These are phyloP conservation scores for Lactifluus hygrophoroides DNA, from an alignment of 768 basidiomycete species.

Conservation along the genomic window DNA sequence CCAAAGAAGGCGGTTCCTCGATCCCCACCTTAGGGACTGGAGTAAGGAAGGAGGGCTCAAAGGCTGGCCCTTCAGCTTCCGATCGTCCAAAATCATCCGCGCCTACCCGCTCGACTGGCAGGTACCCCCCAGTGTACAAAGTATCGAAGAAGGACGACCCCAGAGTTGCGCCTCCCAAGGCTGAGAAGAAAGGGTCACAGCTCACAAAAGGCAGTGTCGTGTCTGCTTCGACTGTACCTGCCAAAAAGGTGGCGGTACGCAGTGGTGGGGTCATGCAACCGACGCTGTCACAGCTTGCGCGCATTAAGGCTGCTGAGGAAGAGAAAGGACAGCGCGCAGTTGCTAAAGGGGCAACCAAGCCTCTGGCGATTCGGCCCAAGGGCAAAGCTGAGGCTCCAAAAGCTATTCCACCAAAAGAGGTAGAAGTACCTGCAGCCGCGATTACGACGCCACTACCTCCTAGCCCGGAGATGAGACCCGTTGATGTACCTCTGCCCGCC, in stretches of 20 bases:
- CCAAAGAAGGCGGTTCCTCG: background rate
- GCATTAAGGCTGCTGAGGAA: constrained; percentile 15
- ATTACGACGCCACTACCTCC: constrained; percentile 2
- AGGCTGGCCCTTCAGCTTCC: background rate
- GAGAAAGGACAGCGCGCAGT: constrained; percentile 11
- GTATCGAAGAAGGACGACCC: background rate
- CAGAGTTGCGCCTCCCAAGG: background rate
- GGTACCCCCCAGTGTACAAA: background rate
- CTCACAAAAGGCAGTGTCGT: background rate
- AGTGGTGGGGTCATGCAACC: constrained; percentile 18
- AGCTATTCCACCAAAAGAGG: background rate
- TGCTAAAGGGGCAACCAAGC: constrained; percentile 8
- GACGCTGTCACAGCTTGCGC: constrained; percentile 20
- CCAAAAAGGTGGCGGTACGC: constrained; percentile 12
- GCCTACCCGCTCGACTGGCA: background rate
- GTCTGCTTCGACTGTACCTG: background rate
- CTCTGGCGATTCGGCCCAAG: background rate
- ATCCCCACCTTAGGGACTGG: background rate
- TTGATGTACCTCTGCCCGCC: constrained; percentile 11
- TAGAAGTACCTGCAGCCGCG: background rate
- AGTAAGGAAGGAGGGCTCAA: background rate
- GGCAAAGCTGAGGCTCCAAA: background rate
- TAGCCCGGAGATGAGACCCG: constrained; percentile 10
- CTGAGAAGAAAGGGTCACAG: background rate
- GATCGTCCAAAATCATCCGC: background rate